Evolutionary conservation across 441 rosid genomes (phyloP), one percentile per base, ranked within the genome.

Genomic region (Adansonia gregorii): DNA sequence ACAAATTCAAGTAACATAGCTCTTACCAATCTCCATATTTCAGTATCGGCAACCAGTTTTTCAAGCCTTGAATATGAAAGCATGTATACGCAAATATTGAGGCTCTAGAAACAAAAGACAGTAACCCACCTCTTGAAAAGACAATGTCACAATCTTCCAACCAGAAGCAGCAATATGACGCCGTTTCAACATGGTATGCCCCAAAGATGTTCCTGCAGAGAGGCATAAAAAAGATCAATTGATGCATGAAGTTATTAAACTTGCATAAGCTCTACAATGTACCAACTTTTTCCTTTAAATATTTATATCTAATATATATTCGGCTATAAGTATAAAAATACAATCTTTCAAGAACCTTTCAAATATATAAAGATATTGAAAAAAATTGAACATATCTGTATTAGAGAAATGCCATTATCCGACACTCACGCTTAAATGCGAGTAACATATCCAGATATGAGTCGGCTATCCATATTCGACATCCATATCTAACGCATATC

Each of bases 111-210:
- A 6, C 10, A 1, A 41, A 66, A 66, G 70, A 41, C 68, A 66
- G 58, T 58, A 78, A 82, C 89, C 67, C 48, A 89, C 98, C 94
- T 92, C 92, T 89, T 86, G 98, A 88, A 75, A 80, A 66, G 96
- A 89, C 84, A 94, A 80, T 17, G 97, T 89, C 68, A 90, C 90
- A 66, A 94, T 82, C 12, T 93, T 88, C 98, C 99, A 95, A 78
- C 98, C 98, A 70, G 93, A 92, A 81, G 97, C 91, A 55, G 94
- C 71, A 80, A 96, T 86, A 85, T 87, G 90, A n/a, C 92, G 84
- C 52, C 89, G 87, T 81, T 96, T 96, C 80, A 94, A 86, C 85
- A 94, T 82, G 54, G 97, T 91, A 78, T 96, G 97, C 59, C 97
- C 98, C 79, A 96, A 84, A 75, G 99, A 94, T 76, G 67, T 78